phyloP scores from a whole-genome alignment of 1,284 basidiomycete genomes.

The Leccinum pachyderme region DNA sequence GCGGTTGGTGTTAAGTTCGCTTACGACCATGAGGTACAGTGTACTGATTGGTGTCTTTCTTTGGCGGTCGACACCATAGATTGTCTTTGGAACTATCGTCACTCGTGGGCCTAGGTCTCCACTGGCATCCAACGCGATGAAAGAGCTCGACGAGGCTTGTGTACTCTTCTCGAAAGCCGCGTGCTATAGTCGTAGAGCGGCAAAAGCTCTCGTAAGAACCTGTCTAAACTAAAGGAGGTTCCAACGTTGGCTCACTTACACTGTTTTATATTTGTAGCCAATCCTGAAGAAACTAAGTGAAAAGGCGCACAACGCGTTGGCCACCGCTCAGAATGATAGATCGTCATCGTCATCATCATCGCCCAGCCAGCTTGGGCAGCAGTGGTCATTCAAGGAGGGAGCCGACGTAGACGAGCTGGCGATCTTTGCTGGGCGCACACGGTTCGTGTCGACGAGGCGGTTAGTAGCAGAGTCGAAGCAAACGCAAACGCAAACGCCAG shows the following conservation, averaged over 20 bases:
- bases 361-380: conserved; percentile 34
- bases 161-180: conserved; percentile 57
- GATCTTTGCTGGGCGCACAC: conserved; percentile 59
- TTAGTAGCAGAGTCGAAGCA: conserved; percentile 9
- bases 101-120: conserved; percentile 60
- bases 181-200: conserved; percentile 51
- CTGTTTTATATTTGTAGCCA: conserved; percentile 36
- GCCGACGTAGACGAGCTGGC: conserved; percentile 58
- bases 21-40: neutral
- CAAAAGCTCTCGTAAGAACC: conserved; percentile 55
- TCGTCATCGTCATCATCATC: conserved; percentile 2
- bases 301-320: conserved; percentile 52
- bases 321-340: conserved; percentile 37
- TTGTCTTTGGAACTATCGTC: conserved; percentile 67
- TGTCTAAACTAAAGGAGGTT: neutral
- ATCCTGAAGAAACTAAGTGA: conserved; percentile 54
- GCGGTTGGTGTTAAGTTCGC: conserved; percentile 42
- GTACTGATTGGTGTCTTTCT: conserved; percentile 7
- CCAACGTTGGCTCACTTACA: conserved; percentile 1
- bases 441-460: conserved; percentile 47
- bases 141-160: conserved; percentile 61
- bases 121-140: conserved; percentile 56
- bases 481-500: neutral
- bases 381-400: conserved; percentile 44
- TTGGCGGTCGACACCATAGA: conserved; percentile 33